phyloP scores from a whole-genome alignment of 2,329 filamentous ascomycete species.

The Pezicula carpinea region DNA sequence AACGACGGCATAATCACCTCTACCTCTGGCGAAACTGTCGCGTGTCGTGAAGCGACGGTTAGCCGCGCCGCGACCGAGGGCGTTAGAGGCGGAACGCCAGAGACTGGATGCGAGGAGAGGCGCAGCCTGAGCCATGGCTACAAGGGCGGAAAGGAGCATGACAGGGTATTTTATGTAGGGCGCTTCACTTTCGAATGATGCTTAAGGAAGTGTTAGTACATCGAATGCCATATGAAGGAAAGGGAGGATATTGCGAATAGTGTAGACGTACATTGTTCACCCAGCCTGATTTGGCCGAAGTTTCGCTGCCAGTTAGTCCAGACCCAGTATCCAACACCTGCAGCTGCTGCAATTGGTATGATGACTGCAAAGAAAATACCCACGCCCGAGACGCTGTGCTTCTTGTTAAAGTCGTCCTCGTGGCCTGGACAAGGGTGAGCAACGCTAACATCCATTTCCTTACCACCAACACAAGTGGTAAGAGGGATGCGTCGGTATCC shows the following conservation, averaged over 20 bases:
- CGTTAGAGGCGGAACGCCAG: conserved; percentile 59
- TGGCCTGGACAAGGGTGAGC: conserved; percentile 68
- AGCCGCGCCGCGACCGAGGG: conserved; percentile 45
- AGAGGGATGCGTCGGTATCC: conserved; percentile 88
- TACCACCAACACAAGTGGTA: conserved; percentile 77
- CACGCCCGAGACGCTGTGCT: conserved; percentile 65
- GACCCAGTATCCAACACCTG: conserved; percentile 74
- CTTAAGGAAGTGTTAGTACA: conserved; percentile 17
- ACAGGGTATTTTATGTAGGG: conserved; percentile 81
- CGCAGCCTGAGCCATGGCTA: conserved; percentile 54
- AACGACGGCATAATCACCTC: conserved; percentile 82
- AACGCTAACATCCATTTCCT: conserved; percentile 61
- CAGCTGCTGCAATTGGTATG: conserved; percentile 68
- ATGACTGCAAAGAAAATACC: conserved; percentile 83
- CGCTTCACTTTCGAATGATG: conserved; percentile 62
- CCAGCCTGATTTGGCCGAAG: conserved; percentile 87
- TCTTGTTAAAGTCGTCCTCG: conserved; percentile 76
- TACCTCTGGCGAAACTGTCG: conserved; percentile 80
- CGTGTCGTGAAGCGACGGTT: conserved; percentile 70
- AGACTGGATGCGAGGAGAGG: conserved; percentile 70
- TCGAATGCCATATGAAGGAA: conserved; percentile 8
- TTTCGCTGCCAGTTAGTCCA: conserved; percentile 83
- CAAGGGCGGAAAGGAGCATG: conserved; percentile 61
- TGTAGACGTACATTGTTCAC: conserved; percentile 51
- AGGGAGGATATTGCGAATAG: neutral